phyloP scores from a whole-genome alignment of 2,329 filamentous ascomycete genomes.

The Volutella citrinella region DNA sequence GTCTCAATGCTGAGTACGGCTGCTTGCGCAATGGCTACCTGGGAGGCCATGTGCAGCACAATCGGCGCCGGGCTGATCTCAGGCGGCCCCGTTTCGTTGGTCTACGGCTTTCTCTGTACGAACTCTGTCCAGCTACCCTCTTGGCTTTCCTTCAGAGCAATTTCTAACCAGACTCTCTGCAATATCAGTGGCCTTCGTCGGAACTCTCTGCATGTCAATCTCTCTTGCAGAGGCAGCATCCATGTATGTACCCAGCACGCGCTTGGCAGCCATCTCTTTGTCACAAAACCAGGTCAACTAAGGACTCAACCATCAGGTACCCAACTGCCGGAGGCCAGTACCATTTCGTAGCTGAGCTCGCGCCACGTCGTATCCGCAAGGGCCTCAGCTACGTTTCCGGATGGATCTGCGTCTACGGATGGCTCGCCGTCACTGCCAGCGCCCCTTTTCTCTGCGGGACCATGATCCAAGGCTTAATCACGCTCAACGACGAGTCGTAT shows the following conservation, averaged over 20 bases:
- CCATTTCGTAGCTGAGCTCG: constrained; percentile 7
- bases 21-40: constrained; percentile 16
- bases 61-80: constrained; percentile 13
- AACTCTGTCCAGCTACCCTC: too few species aligned
- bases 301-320: too few species aligned
- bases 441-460: constrained; percentile 6
- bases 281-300: too few species aligned
- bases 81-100: constrained; percentile 13
- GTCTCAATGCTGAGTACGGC: constrained; percentile 10
- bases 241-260: neutral
- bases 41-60: constrained; percentile 19
- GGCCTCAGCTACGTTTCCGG: constrained; percentile 1
- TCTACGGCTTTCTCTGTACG: constrained; percentile 11
- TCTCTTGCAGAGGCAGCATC: constrained; percentile 18
- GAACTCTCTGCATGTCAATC: constrained; percentile 15
- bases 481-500: constrained; percentile 5
- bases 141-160: too few species aligned
- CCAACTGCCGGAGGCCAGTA: constrained; percentile 9
- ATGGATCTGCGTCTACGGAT: constrained; percentile 5
- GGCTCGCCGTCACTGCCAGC: constrained; percentile 6
- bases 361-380: neutral
- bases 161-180: too few species aligned
- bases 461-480: constrained; percentile 8
- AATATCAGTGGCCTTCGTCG: constrained; percentile 8
- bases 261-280: too few species aligned